Evolutionary conservation across 768 basidiomycete species (phyloP).

Genomic region (Cystobasidiopsis lactophilus): DNA sequence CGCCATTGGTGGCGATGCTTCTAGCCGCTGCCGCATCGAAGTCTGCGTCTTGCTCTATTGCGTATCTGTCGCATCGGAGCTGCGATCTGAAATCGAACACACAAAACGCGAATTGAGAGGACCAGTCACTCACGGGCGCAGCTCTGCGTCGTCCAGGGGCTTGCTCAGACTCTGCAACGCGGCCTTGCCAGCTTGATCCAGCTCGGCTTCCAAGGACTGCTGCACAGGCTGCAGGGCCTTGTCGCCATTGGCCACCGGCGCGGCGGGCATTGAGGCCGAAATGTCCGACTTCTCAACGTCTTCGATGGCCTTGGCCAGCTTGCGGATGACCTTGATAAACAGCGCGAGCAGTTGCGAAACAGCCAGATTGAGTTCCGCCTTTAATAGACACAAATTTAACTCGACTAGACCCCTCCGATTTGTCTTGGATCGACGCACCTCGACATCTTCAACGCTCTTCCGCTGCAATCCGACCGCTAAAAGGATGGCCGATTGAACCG

Average conservation of each 20-base stretch:
- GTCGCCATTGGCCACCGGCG: neutral
- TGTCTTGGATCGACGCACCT: conserved; percentile 29
- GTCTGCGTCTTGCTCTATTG: too few relatives aligned
- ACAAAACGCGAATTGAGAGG: too few relatives aligned
- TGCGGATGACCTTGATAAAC: conserved; percentile 73
- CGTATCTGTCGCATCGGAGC: too few relatives aligned
- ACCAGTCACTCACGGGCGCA: too few relatives aligned
- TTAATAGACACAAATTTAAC: neutral
- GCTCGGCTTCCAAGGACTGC: too few relatives aligned
- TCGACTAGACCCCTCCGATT: conserved; percentile 14
- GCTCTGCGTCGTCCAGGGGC: too few relatives aligned
- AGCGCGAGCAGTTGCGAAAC: conserved; percentile 72
- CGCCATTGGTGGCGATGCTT: too few relatives aligned
- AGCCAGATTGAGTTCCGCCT: conserved; percentile 61
- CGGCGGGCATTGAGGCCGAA: neutral
- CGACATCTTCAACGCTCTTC: conserved; percentile 70
- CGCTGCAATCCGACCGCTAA: conserved; percentile 73
- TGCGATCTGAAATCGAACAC: too few relatives aligned
- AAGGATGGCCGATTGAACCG: conserved; percentile 75
- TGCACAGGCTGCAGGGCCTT: too few relatives aligned
- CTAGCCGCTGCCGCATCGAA: too few relatives aligned
- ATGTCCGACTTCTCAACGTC: conserved; percentile 20
- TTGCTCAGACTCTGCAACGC: too few relatives aligned
- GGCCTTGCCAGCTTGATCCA: too few relatives aligned
- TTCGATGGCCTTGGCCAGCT: conserved; percentile 34